phyloP scores from a whole-genome alignment of 75 land plant species.

The Picea glauca region DNA sequence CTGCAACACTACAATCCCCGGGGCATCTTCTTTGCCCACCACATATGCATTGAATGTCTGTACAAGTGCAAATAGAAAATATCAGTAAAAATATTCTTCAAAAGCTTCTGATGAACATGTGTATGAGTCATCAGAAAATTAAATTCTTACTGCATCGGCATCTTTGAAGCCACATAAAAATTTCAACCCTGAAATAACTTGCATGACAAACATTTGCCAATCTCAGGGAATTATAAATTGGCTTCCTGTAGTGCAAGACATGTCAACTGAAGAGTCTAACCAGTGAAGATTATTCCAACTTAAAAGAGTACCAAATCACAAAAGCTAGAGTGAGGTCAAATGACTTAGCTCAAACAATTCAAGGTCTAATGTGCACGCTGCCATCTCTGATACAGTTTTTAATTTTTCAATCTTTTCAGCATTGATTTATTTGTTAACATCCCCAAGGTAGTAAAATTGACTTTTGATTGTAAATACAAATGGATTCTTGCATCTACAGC shows the following conservation, averaged over 20 bases:
- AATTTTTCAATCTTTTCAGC: not conserved
- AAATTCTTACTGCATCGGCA: not conserved
- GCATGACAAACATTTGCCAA: not conserved
- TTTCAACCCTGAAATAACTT: too few species aligned
- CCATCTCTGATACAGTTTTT: not conserved
- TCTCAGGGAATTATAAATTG: not conserved
- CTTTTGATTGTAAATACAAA: not conserved
- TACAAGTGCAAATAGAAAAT: not conserved
- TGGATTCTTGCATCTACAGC: not conserved
- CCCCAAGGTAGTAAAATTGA: not conserved
- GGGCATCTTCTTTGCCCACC: constrained; percentile 80
- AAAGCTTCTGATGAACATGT: not conserved
- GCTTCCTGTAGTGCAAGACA: not conserved
- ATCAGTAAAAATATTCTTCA: not conserved
- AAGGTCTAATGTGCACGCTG: not conserved
- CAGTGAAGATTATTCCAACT: not conserved
- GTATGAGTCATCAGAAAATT: too few species aligned
- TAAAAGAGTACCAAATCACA: not conserved
- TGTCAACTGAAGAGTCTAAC: not conserved
- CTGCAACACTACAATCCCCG: constrained; percentile 92
- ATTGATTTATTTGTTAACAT: not conserved
- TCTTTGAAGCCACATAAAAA: not conserved
- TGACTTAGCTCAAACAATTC: not conserved
- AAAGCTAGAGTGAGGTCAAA: not conserved
- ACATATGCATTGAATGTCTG: constrained; percentile 94